Base-by-base conservation (phyloP, 176 grass and related monocot genomes). In the Hordeum vulgare region DNA sequence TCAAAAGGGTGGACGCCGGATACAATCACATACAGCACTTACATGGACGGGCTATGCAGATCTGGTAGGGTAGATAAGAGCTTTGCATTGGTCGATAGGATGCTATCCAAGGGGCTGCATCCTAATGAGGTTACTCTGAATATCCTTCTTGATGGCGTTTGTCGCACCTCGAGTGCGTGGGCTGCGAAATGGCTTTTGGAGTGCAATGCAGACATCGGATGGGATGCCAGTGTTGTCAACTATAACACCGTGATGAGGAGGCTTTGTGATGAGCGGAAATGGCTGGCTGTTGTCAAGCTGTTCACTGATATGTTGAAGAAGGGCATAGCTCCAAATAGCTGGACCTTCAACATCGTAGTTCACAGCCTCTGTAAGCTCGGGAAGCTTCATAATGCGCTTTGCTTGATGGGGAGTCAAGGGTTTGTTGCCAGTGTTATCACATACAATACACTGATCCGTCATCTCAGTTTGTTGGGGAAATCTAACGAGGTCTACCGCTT, bases 221-320 rank as follows among this genome's bases (percentile, higher is more conserved):
- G 92, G 95, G 36, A 81, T 57, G 82, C 77, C 17, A 85, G 79
- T 84, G 88, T 93, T 42, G 85, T 93, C 67, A 97, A 97, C 57
- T 97, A 93, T 81, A 97, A 97, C 81, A 97, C 95, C 2, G 92
- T 98, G 74, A 98, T 98, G 92, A 86, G 81, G 85, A 79, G 86
- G 88, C 90, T 94, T 64, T 93, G 90, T 25, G 82, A 94, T 77
- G 88, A 73, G 59, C 31, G 79, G 80, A 86, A 42, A 85, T 93
- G 86, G 90, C 72, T 89, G 39, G 40, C 74, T 75, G 95, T 90
- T 60, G 47, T 94, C 45, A 98, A 98, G 74, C 84, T 98, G 33
- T 93, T 94, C 18, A 21, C 77, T 5, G 89, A 94, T 66, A 98
- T 98, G 92, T 35, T 66, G 18, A 93, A 98, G 77, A 98, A 93